These are phyloP conservation scores for Geotrichum aggregatum DNA, from an alignment of 1,139 yeast genomes.

Conservation along the genomic window DNA sequence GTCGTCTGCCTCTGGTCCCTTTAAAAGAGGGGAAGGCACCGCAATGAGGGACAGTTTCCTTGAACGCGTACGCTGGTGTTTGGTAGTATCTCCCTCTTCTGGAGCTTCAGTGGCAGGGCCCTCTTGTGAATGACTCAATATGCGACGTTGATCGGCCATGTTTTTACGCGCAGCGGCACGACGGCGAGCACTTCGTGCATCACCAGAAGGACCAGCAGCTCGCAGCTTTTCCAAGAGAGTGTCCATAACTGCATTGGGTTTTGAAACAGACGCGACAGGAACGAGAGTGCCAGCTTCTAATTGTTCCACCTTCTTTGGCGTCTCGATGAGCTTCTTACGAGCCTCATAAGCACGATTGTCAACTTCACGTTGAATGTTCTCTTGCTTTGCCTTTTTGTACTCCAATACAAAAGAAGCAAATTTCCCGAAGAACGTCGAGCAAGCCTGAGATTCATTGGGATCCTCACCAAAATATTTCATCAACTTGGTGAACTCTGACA, in stretches of 20 bases:
- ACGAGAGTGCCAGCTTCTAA: constrained; percentile 29
- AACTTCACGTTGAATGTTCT: constrained; percentile 75
- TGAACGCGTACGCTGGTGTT: neutral
- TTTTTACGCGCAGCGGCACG: constrained; percentile 64
- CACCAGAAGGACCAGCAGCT: constrained; percentile 69
- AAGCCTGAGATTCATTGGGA: constrained; percentile 55
- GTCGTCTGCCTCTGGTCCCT: neutral
- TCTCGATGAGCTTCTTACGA: constrained; percentile 61
- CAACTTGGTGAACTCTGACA: constrained; percentile 52
- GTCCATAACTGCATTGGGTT: constrained; percentile 56
- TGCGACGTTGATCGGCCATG: constrained; percentile 31
- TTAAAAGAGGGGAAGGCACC: constrained; percentile 3
- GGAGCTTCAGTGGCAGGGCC: neutral
- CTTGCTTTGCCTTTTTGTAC: constrained; percentile 71
- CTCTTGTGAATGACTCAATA: constrained; percentile 17
- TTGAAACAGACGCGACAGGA: constrained; percentile 16
- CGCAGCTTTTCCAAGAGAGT: constrained; percentile 65
- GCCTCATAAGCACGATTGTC: constrained; percentile 72
- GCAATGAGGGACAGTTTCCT: constrained; percentile 2
- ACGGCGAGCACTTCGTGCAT: constrained; percentile 75
- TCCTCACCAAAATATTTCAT: constrained; percentile 87
- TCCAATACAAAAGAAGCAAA: constrained; percentile 70
- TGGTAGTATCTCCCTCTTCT: neutral
- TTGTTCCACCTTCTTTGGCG: constrained; percentile 36
- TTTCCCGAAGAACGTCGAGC: constrained; percentile 65